Evolutionary conservation across 1,284 basidiomycete species (phyloP).

Genomic region (Ceratobasidium sp.): DNA sequence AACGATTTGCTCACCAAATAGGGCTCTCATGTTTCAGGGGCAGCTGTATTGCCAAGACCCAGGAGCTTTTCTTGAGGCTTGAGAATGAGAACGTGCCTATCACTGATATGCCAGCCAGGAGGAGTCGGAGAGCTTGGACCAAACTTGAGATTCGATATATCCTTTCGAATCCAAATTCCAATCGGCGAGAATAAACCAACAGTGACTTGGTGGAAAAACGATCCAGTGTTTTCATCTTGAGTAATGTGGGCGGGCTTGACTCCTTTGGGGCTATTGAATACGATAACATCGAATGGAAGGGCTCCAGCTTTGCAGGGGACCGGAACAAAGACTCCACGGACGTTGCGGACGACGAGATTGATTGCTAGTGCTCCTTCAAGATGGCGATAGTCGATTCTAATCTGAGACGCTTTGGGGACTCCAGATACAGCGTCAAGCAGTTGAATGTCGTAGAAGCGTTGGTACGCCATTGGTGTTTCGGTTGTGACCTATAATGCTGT

Average conservation of each 20-base stretch:
- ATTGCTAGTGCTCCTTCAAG: neutral
- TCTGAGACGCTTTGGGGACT: neutral
- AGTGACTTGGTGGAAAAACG: neutral
- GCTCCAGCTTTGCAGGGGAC: neutral
- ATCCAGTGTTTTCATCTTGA: neutral
- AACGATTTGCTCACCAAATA: neutral
- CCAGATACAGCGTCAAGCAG: neutral
- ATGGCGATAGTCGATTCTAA: neutral
- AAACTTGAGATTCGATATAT: neutral
- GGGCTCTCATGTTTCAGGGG: neutral
- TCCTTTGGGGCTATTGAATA: neutral
- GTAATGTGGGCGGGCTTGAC: neutral
- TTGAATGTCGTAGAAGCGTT: constrained; percentile 1
- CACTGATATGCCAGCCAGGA: neutral
- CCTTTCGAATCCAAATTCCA: neutral
- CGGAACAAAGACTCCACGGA: neutral
- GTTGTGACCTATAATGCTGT: neutral
- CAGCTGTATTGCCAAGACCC: neutral
- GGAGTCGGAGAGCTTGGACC: neutral
- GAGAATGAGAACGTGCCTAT: neutral
- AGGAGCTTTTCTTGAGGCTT: neutral
- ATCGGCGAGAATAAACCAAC: neutral
- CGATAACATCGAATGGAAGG: neutral
- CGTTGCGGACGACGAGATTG: neutral
- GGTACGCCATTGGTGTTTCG: neutral